Conservation (phyloP, 345 rosid genomes). For the Bruguiera sexangula region DNA sequence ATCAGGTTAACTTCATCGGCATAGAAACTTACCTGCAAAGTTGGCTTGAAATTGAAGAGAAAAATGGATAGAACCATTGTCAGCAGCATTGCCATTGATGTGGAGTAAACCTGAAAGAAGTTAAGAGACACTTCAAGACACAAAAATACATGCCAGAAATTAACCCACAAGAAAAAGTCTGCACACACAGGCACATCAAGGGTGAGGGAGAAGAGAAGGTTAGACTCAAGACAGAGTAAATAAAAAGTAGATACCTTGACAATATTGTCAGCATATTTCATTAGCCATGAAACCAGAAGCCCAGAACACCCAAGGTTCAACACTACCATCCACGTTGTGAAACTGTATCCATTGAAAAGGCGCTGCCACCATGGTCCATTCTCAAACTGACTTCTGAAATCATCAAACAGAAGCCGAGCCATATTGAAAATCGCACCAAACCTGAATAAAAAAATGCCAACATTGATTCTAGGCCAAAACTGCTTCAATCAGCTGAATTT, state of each 20-base stretch:
- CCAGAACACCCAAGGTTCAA: slow-evolving; percentile 83
- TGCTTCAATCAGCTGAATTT: background rate
- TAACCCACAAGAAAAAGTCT: no score
- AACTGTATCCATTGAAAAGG: slow-evolving; percentile 67
- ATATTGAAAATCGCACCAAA: slow-evolving; percentile 84
- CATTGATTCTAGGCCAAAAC: background rate
- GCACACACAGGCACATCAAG: no score
- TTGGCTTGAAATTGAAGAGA: slow-evolving; percentile 70
- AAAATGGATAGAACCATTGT: slow-evolving; percentile 68
- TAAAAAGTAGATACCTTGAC: slow-evolving; percentile 57
- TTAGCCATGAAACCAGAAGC: slow-evolving; percentile 78
- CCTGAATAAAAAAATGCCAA: slow-evolving; percentile 32
- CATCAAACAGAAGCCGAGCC: slow-evolving; percentile 78
- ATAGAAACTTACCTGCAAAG: slow-evolving; percentile 50
- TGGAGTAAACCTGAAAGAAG: slow-evolving; percentile 63
- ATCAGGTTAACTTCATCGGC: background rate
- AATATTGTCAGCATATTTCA: slow-evolving; percentile 93
- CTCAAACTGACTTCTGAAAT: slow-evolving; percentile 81
- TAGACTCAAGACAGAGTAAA: background rate
- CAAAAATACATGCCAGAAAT: no score
- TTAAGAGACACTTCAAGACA: no score
- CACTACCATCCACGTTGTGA: slow-evolving; percentile 83
- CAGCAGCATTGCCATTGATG: slow-evolving; percentile 92
- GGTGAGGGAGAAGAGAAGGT: background rate
- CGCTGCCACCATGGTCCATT: slow-evolving; percentile 95